Evolutionary conservation across 495 filamentous ascomycete species (phyloP).

Genomic region (Letharia lupina): DNA sequence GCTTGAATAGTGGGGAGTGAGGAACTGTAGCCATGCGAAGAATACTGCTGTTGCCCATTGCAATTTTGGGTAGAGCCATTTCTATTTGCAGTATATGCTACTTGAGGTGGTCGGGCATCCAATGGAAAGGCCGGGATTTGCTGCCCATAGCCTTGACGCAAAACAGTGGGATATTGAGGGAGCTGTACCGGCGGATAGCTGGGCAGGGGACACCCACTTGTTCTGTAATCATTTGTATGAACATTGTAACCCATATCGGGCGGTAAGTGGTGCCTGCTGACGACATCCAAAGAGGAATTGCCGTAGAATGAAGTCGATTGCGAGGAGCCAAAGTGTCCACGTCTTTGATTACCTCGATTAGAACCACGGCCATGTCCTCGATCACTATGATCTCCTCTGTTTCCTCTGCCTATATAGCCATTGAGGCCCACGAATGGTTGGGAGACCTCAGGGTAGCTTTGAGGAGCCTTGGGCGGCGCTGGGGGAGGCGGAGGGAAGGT

Average conservation of each 20-base stretch:
- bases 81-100: constrained; percentile 26
- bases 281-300: not conserved
- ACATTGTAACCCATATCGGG: not conserved
- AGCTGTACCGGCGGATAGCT: constrained; percentile 21
- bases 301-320: constrained; percentile 10
- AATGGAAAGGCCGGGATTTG: constrained; percentile 19
- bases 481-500: constrained; percentile 32
- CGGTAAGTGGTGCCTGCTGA: not conserved
- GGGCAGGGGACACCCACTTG: constrained; percentile 16
- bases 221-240: constrained; percentile 13
- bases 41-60: constrained; percentile 3
- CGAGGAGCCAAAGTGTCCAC: constrained; percentile 8
- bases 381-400: constrained; percentile 42
- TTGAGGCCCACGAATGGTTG: constrained; percentile 9
- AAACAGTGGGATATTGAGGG: constrained; percentile 16
- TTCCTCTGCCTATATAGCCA: constrained; percentile 26
- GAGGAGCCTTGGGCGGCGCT: constrained; percentile 34
- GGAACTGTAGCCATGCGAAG: not conserved
- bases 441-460: constrained; percentile 21
- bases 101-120: not conserved
- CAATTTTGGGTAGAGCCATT: constrained; percentile 26
- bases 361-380: constrained; percentile 46
- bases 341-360: constrained; percentile 36
- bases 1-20: not conserved
- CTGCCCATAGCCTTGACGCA: constrained; percentile 20